Conservation (phyloP, 2,329 filamentous ascomycete species). For the Taxawa tesnikishii region DNA sequence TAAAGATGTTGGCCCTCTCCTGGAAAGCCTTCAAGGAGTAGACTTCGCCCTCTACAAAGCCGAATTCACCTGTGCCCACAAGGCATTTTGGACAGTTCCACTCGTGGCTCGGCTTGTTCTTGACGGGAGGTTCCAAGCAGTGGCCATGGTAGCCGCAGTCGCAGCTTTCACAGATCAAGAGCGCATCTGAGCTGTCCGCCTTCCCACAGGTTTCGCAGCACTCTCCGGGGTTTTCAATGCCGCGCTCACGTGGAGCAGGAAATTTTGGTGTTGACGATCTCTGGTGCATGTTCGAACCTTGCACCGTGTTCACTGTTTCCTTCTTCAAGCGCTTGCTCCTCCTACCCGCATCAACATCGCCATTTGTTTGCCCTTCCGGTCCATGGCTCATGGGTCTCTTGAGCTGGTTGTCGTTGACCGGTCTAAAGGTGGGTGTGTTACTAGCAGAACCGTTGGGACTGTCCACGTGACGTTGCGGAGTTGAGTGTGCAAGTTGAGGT, state of each 20-base stretch:
- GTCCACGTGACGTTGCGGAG: slow-evolving; percentile 45
- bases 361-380: slow-evolving; percentile 46
- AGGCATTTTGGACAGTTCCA: slow-evolving; percentile 96
- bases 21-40: slow-evolving; percentile 96
- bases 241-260: slow-evolving; percentile 42
- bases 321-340: slow-evolving; percentile 91
- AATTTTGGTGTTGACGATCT: slow-evolving; percentile 65
- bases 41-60: slow-evolving; percentile 90
- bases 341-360: slow-evolving; percentile 42
- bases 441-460: slow-evolving; percentile 53
- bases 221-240: slow-evolving; percentile 46
- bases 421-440: slow-evolving; percentile 52
- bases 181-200: slow-evolving; percentile 55
- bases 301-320: slow-evolving; percentile 64
- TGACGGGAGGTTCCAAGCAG: slow-evolving; percentile 77
- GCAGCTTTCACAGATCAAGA: slow-evolving; percentile 83
- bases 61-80: slow-evolving; percentile 91
- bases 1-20: slow-evolving; percentile 90
- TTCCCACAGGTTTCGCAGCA: slow-evolving; percentile 78
- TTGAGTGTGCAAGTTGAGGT: slow-evolving; percentile 41
- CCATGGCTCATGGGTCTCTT: slow-evolving; percentile 58
- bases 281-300: slow-evolving; percentile 92
- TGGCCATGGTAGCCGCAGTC: slow-evolving; percentile 77
- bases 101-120: slow-evolving; percentile 66
- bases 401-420: slow-evolving; percentile 33